Conservation (phyloP, 495 filamentous ascomycete genomes). For the Rostrohypoxylon terebratum region DNA sequence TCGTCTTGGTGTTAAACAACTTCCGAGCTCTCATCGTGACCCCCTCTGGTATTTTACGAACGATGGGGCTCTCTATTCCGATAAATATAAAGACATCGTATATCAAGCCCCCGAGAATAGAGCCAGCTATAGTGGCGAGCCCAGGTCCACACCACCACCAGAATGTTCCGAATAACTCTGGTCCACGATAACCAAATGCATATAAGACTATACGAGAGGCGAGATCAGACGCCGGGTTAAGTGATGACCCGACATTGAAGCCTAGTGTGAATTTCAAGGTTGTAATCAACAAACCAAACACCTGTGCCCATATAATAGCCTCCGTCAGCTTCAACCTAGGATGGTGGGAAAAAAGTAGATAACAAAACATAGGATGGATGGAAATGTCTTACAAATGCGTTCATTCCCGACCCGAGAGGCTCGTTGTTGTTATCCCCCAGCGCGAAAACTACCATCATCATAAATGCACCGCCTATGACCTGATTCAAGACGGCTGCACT, state of each 20-base stretch:
- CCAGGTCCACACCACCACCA: constrained; percentile 68
- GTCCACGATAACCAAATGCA: constrained; percentile 57
- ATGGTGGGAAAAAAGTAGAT: background rate
- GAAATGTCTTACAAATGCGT: constrained; percentile 45
- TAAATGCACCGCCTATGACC: constrained; percentile 60
- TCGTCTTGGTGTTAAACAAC: constrained; percentile 8
- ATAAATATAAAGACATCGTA: constrained; percentile 68
- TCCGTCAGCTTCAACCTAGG: constrained; percentile 10
- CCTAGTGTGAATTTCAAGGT: constrained; percentile 59
- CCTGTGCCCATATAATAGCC: constrained; percentile 14
- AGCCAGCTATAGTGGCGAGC: constrained; percentile 59
- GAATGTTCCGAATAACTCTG: constrained; percentile 54
- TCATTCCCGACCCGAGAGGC: constrained; percentile 66
- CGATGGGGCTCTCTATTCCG: constrained; percentile 64
- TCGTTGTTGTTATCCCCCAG: constrained; percentile 68
- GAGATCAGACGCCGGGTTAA: constrained; percentile 66
- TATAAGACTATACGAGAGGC: constrained; percentile 57
- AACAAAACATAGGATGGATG: background rate
- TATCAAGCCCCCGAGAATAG: constrained; percentile 59
- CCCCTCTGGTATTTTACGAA: constrained; percentile 54
- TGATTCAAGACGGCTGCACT: constrained; percentile 65
- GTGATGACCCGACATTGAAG: constrained; percentile 61
- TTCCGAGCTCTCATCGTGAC: constrained; percentile 24
- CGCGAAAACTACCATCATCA: constrained; percentile 62
- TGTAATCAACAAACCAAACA: constrained; percentile 61